phyloP scores from a whole-genome alignment of 2,329 filamentous ascomycete species.

The Phaeosphaeriaceae sp. region DNA sequence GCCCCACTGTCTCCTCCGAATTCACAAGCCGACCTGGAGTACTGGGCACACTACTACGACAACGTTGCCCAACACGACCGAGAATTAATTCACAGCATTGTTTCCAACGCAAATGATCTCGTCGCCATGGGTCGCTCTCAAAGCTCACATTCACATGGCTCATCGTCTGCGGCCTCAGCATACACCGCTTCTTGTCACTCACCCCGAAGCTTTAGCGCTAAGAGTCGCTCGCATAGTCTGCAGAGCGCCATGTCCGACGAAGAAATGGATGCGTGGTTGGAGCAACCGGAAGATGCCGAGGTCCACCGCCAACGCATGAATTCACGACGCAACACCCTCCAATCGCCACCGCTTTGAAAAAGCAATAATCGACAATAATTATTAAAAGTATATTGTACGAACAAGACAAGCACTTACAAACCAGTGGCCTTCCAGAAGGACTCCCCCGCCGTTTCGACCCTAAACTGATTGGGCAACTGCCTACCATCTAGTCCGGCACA shows the following conservation, averaged over 20 bases:
- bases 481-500: no score
- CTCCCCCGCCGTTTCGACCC: no score
- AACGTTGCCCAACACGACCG: neutral
- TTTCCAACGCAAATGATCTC: no score
- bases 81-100: no score
- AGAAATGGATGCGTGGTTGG: constrained; percentile 27
- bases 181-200: constrained; percentile 9
- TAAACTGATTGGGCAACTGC: no score
- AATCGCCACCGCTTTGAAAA: neutral
- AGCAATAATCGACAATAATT: neutral
- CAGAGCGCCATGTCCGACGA: constrained; percentile 23
- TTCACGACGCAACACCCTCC: neutral
- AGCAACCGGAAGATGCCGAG: constrained; percentile 23
- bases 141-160: no score
- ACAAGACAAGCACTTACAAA: no score
- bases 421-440: no score
- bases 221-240: constrained; percentile 11
- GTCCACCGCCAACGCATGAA: constrained; percentile 19
- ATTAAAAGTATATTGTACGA: no score
- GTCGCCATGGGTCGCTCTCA: no score
- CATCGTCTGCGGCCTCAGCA: neutral
- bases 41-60: neutral
- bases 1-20: neutral
- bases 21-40: neutral
- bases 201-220: constrained; percentile 4